Evolutionary conservation across 352 stramenopile genomes (phyloP).

Genomic region (Pythium biforme): DNA sequence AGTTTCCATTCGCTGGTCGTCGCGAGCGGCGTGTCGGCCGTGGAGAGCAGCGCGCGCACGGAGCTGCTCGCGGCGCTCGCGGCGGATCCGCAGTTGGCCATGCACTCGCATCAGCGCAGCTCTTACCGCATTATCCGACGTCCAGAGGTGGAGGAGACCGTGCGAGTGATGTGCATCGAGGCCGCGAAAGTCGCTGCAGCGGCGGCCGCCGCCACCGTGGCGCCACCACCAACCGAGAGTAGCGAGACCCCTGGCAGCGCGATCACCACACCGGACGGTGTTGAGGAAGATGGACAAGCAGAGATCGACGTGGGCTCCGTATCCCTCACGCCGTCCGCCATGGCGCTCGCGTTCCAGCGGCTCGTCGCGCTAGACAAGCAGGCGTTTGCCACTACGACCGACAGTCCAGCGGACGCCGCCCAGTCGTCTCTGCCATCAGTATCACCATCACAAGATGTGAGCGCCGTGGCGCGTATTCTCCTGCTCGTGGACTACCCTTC

Average conservation of each 20-base stretch:
- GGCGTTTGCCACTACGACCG: slow-evolving; percentile 24
- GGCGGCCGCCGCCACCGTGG: neutral
- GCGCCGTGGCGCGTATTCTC: slow-evolving; percentile 39
- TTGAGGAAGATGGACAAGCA: neutral
- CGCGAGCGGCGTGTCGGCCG: slow-evolving; percentile 35
- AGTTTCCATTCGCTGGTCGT: slow-evolving; percentile 53
- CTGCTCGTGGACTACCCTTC: slow-evolving; percentile 60
- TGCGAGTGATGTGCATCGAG: slow-evolving; percentile 21
- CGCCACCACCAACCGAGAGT: neutral
- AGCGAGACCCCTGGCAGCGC: neutral
- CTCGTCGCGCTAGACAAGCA: slow-evolving; percentile 44
- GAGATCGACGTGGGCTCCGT: slow-evolving; percentile 6
- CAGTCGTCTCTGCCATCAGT: no score
- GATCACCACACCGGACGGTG: neutral
- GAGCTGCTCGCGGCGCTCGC: slow-evolving; percentile 34
- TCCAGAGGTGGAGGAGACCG: slow-evolving; percentile 34
- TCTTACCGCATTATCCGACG: slow-evolving; percentile 53
- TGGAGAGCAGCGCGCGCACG: slow-evolving; percentile 29
- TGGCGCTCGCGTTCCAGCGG: slow-evolving; percentile 55
- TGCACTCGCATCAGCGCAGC: slow-evolving; percentile 26
- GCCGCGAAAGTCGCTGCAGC: neutral
- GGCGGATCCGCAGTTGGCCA: slow-evolving; percentile 25
- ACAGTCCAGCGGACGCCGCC: neutral
- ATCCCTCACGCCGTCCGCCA: slow-evolving; percentile 8
- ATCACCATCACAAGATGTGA: neutral